Base-by-base conservation (phyloP, 2,329 filamentous ascomycete genomes). In the Exophiala oligosperma region DNA sequence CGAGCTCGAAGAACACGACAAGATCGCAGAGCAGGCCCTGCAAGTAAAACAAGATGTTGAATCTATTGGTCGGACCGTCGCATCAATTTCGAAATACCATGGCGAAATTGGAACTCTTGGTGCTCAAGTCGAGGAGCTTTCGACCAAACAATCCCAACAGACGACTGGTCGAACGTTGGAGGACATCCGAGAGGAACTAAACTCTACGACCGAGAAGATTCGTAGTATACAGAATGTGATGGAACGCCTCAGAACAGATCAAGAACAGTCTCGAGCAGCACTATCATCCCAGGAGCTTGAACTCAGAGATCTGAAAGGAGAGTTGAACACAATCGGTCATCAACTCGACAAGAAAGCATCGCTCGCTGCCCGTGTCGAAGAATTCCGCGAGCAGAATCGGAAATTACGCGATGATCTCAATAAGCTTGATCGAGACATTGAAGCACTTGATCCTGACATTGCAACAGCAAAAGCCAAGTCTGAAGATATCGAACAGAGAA, bases 291-390 rank as follows among this genome's bases (percentile, higher is more conserved):
- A 95, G 26, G 91, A 97, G 73, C 79, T 94, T 3, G 87, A 94
- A 69, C 81, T 86, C 59, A 88, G 89, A 67, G 89, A 95, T 72
- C 77, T 90, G 41, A 84, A 82, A 60, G 88, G 87, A 69, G 89
- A 89, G 64, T 80, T 97, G 52, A 87, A 82, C 66, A 84, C 83
- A 52, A 85, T 89, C 1, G 81, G 83, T 49, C 87, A 88, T 58
- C 86, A 92, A 67, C 79, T 97, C 26, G 91, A 95, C 71, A 91
- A 90, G 74, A 96, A 92, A 76, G 81, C 83, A 40, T 82, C 84
- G 44, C 78, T 96, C 23, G 79, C 85, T 61, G 77, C 78, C 41
- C 89, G 92, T 62, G 85, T 97, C 32, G 85, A 91, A 59, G 83
- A 89, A 56, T 82, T 90, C 64, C 91, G 86, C 68, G 83, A 83